Evolutionary conservation across 148 eudicot species (phyloP).

Genomic region (Mesembryanthemum crystallinum): DNA sequence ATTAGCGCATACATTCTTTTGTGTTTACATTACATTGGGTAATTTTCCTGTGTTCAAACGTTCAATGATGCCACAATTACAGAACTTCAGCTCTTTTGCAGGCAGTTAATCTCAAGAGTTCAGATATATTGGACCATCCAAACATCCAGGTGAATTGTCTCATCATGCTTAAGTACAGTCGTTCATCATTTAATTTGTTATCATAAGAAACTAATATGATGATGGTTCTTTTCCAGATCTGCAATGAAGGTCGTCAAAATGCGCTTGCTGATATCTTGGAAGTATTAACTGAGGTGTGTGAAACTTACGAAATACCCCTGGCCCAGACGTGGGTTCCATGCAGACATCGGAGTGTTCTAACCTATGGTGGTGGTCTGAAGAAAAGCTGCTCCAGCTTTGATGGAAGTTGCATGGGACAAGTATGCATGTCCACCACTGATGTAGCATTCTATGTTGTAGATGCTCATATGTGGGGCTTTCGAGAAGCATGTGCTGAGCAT

Average conservation of each 20-base stretch:
- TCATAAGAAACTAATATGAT: constrained; percentile 14
- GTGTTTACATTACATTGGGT: neutral
- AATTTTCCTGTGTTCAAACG: constrained; percentile 8
- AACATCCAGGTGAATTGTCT: constrained; percentile 55
- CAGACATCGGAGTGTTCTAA: constrained; percentile 76
- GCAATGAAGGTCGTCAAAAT: constrained; percentile 87
- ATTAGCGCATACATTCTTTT: neutral
- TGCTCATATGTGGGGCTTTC: constrained; percentile 88
- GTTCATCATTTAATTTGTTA: constrained; percentile 8
- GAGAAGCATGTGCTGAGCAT: constrained; percentile 94
- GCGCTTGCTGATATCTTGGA: constrained; percentile 85
- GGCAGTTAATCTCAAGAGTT: constrained; percentile 90
- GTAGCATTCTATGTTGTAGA: constrained; percentile 87
- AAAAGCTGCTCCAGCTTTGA: constrained; percentile 91
- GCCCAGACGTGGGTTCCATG: constrained; percentile 99
- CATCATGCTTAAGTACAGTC: neutral
- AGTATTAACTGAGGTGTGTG: constrained; percentile 78
- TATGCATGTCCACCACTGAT: constrained; percentile 95
- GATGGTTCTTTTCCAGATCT: constrained; percentile 52
- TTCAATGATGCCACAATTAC: constrained; percentile 27
- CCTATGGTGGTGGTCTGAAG: constrained; percentile 76
- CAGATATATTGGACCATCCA: constrained; percentile 75
- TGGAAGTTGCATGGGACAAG: constrained; percentile 86
- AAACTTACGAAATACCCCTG: constrained; percentile 76
- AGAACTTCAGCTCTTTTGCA: constrained; percentile 45